Percentiles rank a stretch among this genome's conserved stretches.
Evolutionary conservation across 495 filamentous ascomycete genomes (phyloP).

Genomic region (Neurospora cerealis): DNA sequence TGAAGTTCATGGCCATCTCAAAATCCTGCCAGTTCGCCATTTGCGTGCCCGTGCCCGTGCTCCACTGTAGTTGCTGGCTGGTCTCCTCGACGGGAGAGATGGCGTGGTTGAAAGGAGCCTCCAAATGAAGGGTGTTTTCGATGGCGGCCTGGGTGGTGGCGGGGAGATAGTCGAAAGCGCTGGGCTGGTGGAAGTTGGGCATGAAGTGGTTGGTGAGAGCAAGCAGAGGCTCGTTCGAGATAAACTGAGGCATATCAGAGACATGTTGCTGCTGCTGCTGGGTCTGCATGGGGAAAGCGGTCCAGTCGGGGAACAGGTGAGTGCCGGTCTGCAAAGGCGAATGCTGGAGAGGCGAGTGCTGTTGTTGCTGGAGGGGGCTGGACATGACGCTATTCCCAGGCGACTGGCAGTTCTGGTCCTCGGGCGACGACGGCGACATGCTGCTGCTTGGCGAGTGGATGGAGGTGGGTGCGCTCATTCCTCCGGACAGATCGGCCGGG

Average conservation of each 20-base stretch:
- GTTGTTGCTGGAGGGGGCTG: constrained; percentile 31
- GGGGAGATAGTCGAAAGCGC: constrained; percentile 61
- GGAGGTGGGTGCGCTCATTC: constrained; percentile 20
- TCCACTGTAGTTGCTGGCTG: constrained; percentile 53
- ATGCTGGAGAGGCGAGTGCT: constrained; percentile 18
- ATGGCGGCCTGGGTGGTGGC: constrained; percentile 56
- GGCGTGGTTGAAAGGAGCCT: constrained; percentile 44
- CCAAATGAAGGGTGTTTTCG: constrained; percentile 54
- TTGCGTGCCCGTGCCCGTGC: constrained; percentile 15
- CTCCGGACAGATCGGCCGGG: constrained; percentile 33
- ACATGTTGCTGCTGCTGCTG: constrained; percentile 39
- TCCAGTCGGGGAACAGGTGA: constrained; percentile 39
- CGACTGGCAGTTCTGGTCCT: constrained; percentile 36
- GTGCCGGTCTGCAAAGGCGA: constrained; percentile 36
- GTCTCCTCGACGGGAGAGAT: constrained; percentile 54
- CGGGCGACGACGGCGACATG: constrained; percentile 32
- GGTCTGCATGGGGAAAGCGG: constrained; percentile 39
- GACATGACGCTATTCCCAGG: constrained; percentile 30
- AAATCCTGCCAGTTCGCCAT: constrained; percentile 69
- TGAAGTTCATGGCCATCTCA: constrained; percentile 45
- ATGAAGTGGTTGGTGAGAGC: constrained; percentile 36
- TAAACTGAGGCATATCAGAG: constrained; percentile 42
- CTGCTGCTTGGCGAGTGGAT: constrained; percentile 30
- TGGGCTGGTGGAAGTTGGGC: constrained; percentile 35
- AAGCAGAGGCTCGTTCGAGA: constrained; percentile 40